Base-by-base conservation (phyloP, 139 green algal species). In the Micromonas pusilla region DNA sequence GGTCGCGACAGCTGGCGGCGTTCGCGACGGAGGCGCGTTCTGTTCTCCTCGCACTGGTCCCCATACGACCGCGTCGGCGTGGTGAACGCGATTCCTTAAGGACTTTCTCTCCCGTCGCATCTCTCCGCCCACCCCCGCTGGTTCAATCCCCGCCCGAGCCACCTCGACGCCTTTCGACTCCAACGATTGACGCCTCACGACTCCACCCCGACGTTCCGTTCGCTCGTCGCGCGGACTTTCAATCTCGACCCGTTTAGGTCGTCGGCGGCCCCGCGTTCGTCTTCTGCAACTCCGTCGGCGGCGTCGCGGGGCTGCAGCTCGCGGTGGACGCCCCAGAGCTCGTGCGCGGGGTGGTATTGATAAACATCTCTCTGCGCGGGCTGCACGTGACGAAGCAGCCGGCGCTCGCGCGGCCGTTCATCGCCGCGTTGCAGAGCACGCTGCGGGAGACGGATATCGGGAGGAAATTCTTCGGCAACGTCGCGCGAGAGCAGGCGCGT, bases 211-310 rank as follows among this genome's bases (percentile, higher is more conserved):
- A n/a, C n/a, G n/a, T n/a, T n/a, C n/a, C n/a, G n/a, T n/a, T n/a
- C n/a, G n/a, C n/a, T n/a, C n/a, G n/a, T n/a, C 38, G 6, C 65
- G n/a, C 33, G 38, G n/a, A 71, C 74, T 0, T n/a, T n/a, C n/a
- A 92, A 91, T 72, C n/a, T n/a, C n/a, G n/a, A n/a, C n/a, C n/a
- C 85, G 66, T 0, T 32, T 95, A n/a, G 21, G 72, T 89, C 0
- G 79, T 95, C 3, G 81, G 81, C 0, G 67, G 66, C n/a, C 87
- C 88, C 33, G 82, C 82, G 1, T 86, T 93, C 60, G 63, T 98
- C 1, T 86, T 90, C 9, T 92, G 85, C 78, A 98, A 98, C 86
- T 94, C 86, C 0, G 93, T 97, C 2, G 93, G 93, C 34, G 52
- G 36, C 31, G 52, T 91, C 6, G 83, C 80, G 0, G 88, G 81